Base-by-base conservation (phyloP, 192 early-diverging fungal genomes). In the Chytriomyces sp. region DNA sequence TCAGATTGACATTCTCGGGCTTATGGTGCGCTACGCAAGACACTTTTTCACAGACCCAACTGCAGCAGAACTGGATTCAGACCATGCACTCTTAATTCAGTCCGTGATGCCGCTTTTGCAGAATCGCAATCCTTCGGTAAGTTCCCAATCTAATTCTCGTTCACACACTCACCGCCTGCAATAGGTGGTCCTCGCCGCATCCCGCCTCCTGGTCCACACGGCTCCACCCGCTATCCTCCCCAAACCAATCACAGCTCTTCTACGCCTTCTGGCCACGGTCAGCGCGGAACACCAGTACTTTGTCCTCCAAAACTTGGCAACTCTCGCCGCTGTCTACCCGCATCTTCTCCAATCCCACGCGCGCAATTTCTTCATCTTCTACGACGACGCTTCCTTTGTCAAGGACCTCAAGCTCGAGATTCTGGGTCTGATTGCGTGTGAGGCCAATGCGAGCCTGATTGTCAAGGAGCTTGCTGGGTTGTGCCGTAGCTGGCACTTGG, bases 401-500 rank as follows among this genome's bases (percentile, higher is more conserved):
- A 87, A 92, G 37, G 85, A 91, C 57, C 61, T 92, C 53, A 96
- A 98, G 77, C 77, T 99, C 70, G 90, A 93, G 36, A 93, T 98
- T 34, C 67, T 99, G 72, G 89, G 86, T 19, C 68, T 83, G 26
- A 72, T 95, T 22, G 91, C 86, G 1, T 83, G 84, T 4, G 82
- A 85, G n/a, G 82, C 73, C 39, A 94, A 94, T 75, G 89, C 89
- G 22, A 81, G 69, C 1, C 72, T 84, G 32, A 77, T 97, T 65
- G 75, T 96, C 30, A 80, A 81, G 17, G 95, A 97, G 76, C 76
- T 94, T 7, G 86, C 91, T 77, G 91, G 88, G 76, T 55, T 58
- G 26, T 61, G 32, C 12, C 53, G 68, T 26, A 59, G 68, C 31
- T 59, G 54, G 32, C 84, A 93, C 70, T 80, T 83, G 39, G 83